Evolutionary conservation across 2,329 filamentous ascomycete species (phyloP).

Genomic region (Coleophoma eucalyptorum): DNA sequence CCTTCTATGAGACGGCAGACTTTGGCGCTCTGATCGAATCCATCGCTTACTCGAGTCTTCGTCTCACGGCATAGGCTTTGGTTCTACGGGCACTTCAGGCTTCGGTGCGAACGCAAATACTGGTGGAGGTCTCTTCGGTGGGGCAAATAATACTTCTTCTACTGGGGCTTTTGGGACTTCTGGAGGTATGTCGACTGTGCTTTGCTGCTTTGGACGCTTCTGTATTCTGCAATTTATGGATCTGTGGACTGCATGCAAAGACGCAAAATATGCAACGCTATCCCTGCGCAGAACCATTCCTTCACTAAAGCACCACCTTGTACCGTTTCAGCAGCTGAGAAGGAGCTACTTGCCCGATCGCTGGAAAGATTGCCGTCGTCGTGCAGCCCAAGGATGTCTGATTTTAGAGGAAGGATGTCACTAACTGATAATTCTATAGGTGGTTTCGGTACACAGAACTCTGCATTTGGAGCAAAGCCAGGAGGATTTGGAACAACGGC

Average conservation of each 20-base stretch:
- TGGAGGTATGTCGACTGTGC: conserved; percentile 32
- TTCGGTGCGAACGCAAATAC: conserved; percentile 34
- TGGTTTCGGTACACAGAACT: conserved; percentile 38
- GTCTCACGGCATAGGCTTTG: conserved; percentile 34
- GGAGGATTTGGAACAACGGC: conserved; percentile 40
- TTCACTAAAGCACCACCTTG: no score
- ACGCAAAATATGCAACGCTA: no score
- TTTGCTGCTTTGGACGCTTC: conserved; percentile 17
- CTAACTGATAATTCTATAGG: conserved; percentile 13
- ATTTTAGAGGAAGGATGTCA: neutral
- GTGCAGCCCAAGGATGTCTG: no score
- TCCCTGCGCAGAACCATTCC: no score
- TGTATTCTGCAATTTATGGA: conserved; percentile 8
- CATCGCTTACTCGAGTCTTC: conserved; percentile 28
- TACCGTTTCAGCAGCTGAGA: no score
- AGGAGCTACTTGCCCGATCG: no score
- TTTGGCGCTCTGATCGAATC: conserved; percentile 18
- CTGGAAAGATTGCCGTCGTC: no score
- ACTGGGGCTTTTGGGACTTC: conserved; percentile 28
- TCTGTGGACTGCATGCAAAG: neutral
- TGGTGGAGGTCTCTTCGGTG: conserved; percentile 35
- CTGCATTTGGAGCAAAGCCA: conserved; percentile 31
- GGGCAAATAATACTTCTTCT: conserved; percentile 19
- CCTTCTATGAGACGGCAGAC: conserved; percentile 8
- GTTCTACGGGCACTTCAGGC: conserved; percentile 31